These are phyloP conservation scores for Fusarium haematococcum DNA, from an alignment of 2,329 filamentous ascomycete genomes.

Conservation along the genomic window DNA sequence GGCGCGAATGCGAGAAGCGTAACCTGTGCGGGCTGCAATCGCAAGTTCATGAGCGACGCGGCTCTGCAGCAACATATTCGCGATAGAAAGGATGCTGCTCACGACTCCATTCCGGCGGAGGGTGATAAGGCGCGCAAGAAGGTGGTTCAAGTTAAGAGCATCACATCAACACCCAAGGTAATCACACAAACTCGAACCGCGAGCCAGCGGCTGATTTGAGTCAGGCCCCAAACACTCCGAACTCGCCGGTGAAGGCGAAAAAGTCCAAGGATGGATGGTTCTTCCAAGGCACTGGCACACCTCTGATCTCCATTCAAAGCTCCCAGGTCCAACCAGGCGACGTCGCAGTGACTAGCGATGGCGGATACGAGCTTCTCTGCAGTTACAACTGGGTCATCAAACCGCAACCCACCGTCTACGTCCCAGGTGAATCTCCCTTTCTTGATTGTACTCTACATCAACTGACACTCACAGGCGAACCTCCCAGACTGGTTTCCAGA, in stretches of 20 bases:
- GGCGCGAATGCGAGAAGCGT: background rate
- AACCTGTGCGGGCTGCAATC: background rate
- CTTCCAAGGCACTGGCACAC: background rate
- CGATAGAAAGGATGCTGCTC: background rate
- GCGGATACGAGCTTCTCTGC: constrained; percentile 16
- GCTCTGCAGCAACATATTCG: background rate
- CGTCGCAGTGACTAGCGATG: background rate
- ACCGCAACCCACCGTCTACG: constrained; percentile 5
- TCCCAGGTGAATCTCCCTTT: constrained; percentile 9
- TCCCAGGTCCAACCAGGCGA: background rate
- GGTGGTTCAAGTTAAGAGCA: background rate
- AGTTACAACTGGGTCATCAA: constrained; percentile 27
- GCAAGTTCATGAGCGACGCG: background rate
- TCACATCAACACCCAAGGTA: background rate
- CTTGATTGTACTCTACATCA: too few relatives aligned
- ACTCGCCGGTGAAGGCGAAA: background rate
- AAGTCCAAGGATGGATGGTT: background rate
- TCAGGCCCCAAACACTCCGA: background rate
- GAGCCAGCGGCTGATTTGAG: background rate
- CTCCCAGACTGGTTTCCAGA: background rate
- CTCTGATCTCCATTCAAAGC: background rate
- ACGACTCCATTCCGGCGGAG: background rate
- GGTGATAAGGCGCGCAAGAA: background rate
- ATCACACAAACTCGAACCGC: background rate
- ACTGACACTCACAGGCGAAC: constrained; percentile 8